Evolutionary conservation across 2,329 filamentous ascomycete species (phyloP).

Genomic region (Ilyonectria destructans): DNA sequence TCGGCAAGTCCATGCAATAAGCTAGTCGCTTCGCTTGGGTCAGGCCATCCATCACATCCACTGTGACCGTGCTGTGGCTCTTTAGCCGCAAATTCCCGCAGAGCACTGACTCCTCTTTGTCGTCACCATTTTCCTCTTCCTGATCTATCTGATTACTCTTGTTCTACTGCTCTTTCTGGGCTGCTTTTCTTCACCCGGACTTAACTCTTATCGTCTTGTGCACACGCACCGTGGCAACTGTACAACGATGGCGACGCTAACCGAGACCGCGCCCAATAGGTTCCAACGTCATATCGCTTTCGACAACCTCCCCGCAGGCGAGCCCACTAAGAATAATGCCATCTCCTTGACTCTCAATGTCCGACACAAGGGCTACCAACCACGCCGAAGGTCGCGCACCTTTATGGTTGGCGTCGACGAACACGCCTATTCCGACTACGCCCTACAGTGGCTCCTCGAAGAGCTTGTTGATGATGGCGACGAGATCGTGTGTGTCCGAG

Average conservation of each 20-base stretch:
- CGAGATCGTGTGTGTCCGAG: conserved; percentile 91
- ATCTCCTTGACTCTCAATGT: conserved; percentile 86
- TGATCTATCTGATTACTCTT: conserved; percentile 15
- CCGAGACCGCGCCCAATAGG: conserved; percentile 61
- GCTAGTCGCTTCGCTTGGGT: conserved; percentile 46
- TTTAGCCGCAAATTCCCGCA: conserved; percentile 50
- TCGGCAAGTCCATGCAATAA: conserved; percentile 37
- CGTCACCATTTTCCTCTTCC: conserved; percentile 24
- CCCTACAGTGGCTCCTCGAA: conserved; percentile 92
- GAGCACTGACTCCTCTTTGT: conserved; percentile 33
- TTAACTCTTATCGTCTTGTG: conserved; percentile 24
- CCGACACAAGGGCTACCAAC: conserved; percentile 89
- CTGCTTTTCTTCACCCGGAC: conserved; percentile 30
- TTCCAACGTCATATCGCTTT: conserved; percentile 75
- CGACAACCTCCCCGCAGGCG: conserved; percentile 72
- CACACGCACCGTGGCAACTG: conserved; percentile 34
- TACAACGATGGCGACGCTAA: conserved; percentile 62
- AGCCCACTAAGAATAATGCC: conserved; percentile 73
- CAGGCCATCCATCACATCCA: conserved; percentile 50
- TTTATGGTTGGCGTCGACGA: conserved; percentile 94
- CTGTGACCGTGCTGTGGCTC: conserved; percentile 31
- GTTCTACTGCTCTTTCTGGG: conserved; percentile 13
- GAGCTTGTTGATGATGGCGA: conserved; percentile 95
- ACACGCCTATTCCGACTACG: conserved; percentile 93
- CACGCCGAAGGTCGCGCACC: conserved; percentile 84